Base-by-base conservation (phyloP, 176 grass and related monocot species). In the Hyparrhenia diplandra region DNA sequence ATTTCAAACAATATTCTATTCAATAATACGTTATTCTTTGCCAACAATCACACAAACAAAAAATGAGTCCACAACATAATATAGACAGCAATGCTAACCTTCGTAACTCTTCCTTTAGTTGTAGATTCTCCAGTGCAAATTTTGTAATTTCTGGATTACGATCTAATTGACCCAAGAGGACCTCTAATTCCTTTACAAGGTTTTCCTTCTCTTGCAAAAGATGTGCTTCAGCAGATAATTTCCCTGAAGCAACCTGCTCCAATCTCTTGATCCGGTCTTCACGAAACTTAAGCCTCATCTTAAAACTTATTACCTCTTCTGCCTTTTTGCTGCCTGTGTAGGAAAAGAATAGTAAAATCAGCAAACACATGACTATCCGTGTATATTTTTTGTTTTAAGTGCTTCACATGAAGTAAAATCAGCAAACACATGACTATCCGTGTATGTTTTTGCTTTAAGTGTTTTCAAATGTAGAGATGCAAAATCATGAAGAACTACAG, bases 111-210 rank as follows among this genome's bases (percentile, higher is more conserved):
- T 98, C 96, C 79, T 89, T 95, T 63, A 98, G 42, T 41, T 98
- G 92, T 82, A 98, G 85, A 45, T 93, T 98, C 83, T 98, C 92
- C 96, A 98, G 91, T 52, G 96, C 96, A 90, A 98, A 98, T 81
- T 89, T 90, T 64, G 96, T 98, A 63, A 98, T 81, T 86, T 95
- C 96, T 73, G 96, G 92, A 79, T 98, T 98, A 23, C 92, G 92
- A 60, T 91, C 96, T 13, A 95, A 52, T 86, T 91, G 92, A 60
- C 73, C 82, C 8, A 78, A 74, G 40, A 98, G 82, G 67, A 77
- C 79, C 36, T 93, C 90, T 57, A 98, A 82, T 87, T 98, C 96
- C 67, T 88, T 91, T 65, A 45, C 34, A 30, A 98, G 90, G 10
- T 85, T 85, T 89, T 91, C 84, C 52, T 88, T 95, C 66, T 98